Evolutionary conservation across 345 rosid species (phyloP).

Genomic region (Sisymbrium altissimum): DNA sequence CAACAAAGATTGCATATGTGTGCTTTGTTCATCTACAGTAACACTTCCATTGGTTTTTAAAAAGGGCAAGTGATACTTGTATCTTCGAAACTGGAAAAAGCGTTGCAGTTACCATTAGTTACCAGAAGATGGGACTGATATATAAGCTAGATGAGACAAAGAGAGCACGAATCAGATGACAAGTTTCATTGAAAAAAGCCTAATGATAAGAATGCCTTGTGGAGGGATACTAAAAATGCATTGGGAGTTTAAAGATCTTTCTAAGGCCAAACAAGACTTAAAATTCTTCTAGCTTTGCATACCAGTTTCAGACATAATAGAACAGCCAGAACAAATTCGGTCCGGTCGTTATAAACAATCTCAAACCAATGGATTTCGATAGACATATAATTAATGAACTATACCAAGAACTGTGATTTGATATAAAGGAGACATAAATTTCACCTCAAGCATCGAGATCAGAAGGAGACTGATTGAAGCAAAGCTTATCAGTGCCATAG

Average conservation of each 20-base stretch:
- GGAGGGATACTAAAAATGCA: background rate
- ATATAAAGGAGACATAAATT: background rate
- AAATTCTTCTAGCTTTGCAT: background rate
- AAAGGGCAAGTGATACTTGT: constrained; percentile 80
- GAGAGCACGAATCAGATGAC: background rate
- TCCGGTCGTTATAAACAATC: background rate
- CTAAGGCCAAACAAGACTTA: background rate
- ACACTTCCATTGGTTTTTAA: constrained; percentile 65
- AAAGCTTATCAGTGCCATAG: background rate
- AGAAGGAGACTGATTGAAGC: constrained; percentile 34
- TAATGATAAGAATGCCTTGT: background rate
- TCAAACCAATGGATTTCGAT: background rate
- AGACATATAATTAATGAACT: constrained; percentile 7
- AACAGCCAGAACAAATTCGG: constrained; percentile 2
- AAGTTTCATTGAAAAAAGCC: background rate
- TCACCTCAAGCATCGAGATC: constrained; percentile 51
- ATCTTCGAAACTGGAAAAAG: constrained; percentile 39
- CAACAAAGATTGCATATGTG: background rate
- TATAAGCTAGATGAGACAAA: background rate
- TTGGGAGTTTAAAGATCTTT: background rate
- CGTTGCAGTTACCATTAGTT: constrained; percentile 39
- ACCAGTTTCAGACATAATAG: background rate
- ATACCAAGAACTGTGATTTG: background rate
- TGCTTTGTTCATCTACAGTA: constrained; percentile 44
- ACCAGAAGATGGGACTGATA: constrained; percentile 49